A percentile compares a stretch with the other conserved stretches of the same genome.
Conservation (phyloP, 2,329 filamentous ascomycete genomes). For the Aspergillus fijiensis region DNA sequence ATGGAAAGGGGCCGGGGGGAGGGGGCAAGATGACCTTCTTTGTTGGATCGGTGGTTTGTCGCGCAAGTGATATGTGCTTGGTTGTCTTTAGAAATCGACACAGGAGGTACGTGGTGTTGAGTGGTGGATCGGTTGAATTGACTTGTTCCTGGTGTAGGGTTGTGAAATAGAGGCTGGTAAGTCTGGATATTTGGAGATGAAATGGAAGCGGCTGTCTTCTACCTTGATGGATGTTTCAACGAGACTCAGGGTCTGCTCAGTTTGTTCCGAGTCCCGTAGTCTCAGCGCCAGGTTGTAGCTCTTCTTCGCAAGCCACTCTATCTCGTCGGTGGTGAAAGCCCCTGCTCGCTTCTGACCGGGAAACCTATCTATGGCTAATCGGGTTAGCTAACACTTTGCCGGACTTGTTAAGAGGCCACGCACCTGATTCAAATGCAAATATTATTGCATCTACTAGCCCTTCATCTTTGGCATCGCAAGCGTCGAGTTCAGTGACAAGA, state of each 20-base stretch:
- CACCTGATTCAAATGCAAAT: slow-evolving; percentile 53
- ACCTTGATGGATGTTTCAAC: slow-evolving; percentile 47
- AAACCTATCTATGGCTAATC: slow-evolving; percentile 45
- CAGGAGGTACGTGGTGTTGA: slow-evolving; percentile 62
- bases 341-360: slow-evolving; percentile 44
- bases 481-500: slow-evolving; percentile 45
- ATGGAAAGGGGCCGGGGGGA: background rate
- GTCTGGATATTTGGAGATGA: slow-evolving; percentile 32
- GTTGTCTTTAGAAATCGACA: slow-evolving; percentile 66
- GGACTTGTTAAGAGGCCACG: slow-evolving; percentile 17
- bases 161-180: slow-evolving; percentile 38
- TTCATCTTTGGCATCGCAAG: slow-evolving; percentile 22
- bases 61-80: slow-evolving; percentile 49
- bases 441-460: slow-evolving; percentile 53
- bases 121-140: slow-evolving; percentile 26
- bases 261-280: slow-evolving; percentile 58
- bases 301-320: slow-evolving; percentile 82
- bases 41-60: slow-evolving; percentile 43
- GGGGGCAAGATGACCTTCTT: slow-evolving; percentile 35
- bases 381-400: slow-evolving; percentile 39
- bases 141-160: slow-evolving; percentile 33
- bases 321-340: slow-evolving; percentile 62
- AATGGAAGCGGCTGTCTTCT: slow-evolving; percentile 2
- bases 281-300: slow-evolving; percentile 75
- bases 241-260: slow-evolving; percentile 57